Evolutionary conservation across 2,329 filamentous ascomycete species (phyloP).

Genomic region (Pyrenophora teres): DNA sequence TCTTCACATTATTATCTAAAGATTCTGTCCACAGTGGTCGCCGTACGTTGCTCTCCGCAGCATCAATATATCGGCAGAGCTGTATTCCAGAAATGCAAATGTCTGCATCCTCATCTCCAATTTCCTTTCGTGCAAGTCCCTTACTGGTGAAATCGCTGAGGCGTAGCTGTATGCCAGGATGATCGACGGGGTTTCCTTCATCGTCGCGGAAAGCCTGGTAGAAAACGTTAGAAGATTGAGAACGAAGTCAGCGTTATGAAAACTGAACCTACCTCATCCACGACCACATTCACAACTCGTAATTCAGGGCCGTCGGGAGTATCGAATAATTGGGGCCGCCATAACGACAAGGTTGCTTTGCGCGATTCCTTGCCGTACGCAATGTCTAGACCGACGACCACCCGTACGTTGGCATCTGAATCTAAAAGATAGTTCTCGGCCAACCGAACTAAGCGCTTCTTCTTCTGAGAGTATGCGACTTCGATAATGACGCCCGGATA

Average conservation of each 20-base stretch:
- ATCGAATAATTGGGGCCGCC: constrained; percentile 7
- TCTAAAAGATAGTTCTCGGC: constrained; percentile 27
- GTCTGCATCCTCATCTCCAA: neutral
- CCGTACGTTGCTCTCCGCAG: constrained; percentile 15
- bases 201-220: constrained; percentile 31
- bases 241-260: neutral
- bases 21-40: constrained; percentile 16
- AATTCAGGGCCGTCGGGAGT: constrained; percentile 13
- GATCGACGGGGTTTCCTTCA: constrained; percentile 15
- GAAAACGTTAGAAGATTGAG: neutral
- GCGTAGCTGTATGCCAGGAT: constrained; percentile 15
- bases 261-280: constrained; percentile 9
- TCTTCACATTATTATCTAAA: constrained; percentile 11
- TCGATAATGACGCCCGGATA: constrained; percentile 29
- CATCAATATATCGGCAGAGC: constrained; percentile 14
- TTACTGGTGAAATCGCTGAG: constrained; percentile 22
- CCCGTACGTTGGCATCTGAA: constrained; percentile 20
- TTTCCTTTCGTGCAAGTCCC: constrained; percentile 18
- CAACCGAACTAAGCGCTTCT: constrained; percentile 14
- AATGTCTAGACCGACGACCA: constrained; percentile 23
- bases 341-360: constrained; percentile 17
- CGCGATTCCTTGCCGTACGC: constrained; percentile 19
- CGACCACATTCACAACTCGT: constrained; percentile 7
- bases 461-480: constrained; percentile 24
- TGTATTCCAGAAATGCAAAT: neutral